Base-by-base conservation (phyloP, 257 asterid genomes). In the Thymus mandschuricus region DNA sequence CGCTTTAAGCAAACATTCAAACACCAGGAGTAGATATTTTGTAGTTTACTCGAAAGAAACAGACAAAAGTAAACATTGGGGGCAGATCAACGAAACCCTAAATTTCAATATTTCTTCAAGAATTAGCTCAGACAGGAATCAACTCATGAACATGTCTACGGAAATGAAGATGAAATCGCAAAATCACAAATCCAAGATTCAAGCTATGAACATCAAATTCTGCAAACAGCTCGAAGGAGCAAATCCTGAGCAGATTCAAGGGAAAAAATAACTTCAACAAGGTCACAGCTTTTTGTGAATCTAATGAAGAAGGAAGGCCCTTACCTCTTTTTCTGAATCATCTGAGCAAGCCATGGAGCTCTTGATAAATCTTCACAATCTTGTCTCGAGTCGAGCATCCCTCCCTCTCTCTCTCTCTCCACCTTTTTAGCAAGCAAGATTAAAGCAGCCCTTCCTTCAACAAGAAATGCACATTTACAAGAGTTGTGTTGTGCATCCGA, bases 381-480 rank as follows among this genome's bases (percentile, higher is more conserved):
- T 3, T 75, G 71, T 29, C 48, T 34, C 56, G 55, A 28, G 45
- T 66, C 56, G 13, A 69, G 40, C 77, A 29, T 43, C 31, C 63
- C 62, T 27, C 66, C 66, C 64, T 46, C 59, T 69, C 72, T 46
- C 70, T 64, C 71, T 46, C 69, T 64, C 70, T 43, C 58, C 30
- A 45, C 31, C 44, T 78, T 60, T 76, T 69, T 76, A 78, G 75
- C 67, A 69, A 70, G 65, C 10, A 51, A 51, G 15, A n/a, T 83
- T 66, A 81, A 82, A 64, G 78, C 88, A 81, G 74, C 78, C 80
- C 88, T 81, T 80, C 85, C 75, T 81, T 80, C 85, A 74, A 45
- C 83, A 80, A 78, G 88, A 84, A 87, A 78, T 84, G 88, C 83
- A 73, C 86, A 91, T 86, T 91, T 80, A 86, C 89, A 86, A 40